phyloP scores from a whole-genome alignment of 768 basidiomycete genomes.

The Boletus insuetus region DNA sequence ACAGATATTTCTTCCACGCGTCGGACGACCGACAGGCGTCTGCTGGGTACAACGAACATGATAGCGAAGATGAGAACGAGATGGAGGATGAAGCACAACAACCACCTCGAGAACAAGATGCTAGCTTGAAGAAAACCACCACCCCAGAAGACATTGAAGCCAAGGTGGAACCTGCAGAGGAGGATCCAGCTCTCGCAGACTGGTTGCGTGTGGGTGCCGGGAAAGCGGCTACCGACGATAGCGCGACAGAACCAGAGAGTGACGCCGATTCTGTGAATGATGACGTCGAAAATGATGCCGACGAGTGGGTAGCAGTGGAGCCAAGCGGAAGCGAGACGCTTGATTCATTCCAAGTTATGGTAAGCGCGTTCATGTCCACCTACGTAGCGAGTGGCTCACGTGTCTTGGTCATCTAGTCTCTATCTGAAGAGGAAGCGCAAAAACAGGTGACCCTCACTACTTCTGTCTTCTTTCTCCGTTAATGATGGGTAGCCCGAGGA shows the following conservation, averaged over 20 bases:
- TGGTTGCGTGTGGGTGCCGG: slow-evolving; percentile 59
- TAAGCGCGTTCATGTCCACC: not conserved
- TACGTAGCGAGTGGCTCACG: not conserved
- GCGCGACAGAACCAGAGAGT: slow-evolving; percentile 53
- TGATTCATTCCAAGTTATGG: slow-evolving; percentile 17
- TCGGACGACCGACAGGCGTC: slow-evolving; percentile 46
- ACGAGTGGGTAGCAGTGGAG: slow-evolving; percentile 40
- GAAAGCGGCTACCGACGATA: slow-evolving; percentile 23
- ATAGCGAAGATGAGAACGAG: slow-evolving; percentile 35
- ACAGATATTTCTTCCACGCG: slow-evolving; percentile 79
- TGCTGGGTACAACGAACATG: slow-evolving; percentile 51
- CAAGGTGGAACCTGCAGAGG: slow-evolving; percentile 31
- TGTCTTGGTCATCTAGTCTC: slow-evolving; percentile 3
- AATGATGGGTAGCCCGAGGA: slow-evolving; percentile 24
- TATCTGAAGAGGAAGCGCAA: slow-evolving; percentile 6
- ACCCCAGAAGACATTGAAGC: slow-evolving; percentile 4
- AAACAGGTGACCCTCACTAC: slow-evolving; percentile 3
- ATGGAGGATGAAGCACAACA: slow-evolving; percentile 9
- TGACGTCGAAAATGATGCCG: slow-evolving; percentile 41
- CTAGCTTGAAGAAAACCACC: not conserved
- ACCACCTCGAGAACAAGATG: slow-evolving; percentile 19
- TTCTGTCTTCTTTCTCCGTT: not conserved
- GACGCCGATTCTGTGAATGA: slow-evolving; percentile 71
- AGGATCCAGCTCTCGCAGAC: slow-evolving; percentile 52
- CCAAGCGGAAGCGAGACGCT: slow-evolving; percentile 21